Percentiles rank a stretch among this genome's conserved stretches.
These are phyloP conservation scores for Potentilla sterilis DNA, from an alignment of 306 rosid genomes.

Conservation along the genomic window DNA sequence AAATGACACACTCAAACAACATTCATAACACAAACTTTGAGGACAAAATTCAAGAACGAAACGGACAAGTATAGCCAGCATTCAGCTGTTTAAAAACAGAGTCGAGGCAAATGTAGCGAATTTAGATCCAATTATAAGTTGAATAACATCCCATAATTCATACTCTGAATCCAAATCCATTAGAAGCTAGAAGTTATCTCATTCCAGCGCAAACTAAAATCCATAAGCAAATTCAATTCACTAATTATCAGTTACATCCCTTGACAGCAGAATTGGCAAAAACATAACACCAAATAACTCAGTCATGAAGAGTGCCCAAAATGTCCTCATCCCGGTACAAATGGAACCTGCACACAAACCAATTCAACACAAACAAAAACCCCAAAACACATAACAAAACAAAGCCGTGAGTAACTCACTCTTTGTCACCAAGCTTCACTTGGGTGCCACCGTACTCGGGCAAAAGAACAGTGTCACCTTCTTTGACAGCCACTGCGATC, in stretches of 20 bases:
- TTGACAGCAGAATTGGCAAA: too few relatives aligned
- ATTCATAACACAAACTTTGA: neutral
- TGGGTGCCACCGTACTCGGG: slow-evolving; percentile 90
- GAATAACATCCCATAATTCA: neutral
- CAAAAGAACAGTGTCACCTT: slow-evolving; percentile 83
- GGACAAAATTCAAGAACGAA: neutral
- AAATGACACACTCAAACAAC: neutral
- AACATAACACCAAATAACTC: slow-evolving; percentile 1
- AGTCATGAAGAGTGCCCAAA: slow-evolving; percentile 41
- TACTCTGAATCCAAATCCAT: neutral
- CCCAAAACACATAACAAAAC: neutral
- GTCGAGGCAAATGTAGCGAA: neutral
- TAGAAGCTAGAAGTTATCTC: too few relatives aligned
- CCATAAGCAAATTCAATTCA: too few relatives aligned
- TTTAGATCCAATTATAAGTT: neutral
- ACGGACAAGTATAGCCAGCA: too few relatives aligned
- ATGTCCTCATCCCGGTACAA: slow-evolving; percentile 47
- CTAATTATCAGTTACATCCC: slow-evolving; percentile 5
- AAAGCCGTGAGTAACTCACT: slow-evolving; percentile 37
- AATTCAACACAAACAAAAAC: neutral
- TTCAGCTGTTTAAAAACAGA: neutral
- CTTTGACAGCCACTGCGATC: slow-evolving; percentile 66
- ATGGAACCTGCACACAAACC: slow-evolving; percentile 47
- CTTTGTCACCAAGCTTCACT: slow-evolving; percentile 85
- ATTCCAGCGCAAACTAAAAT: too few relatives aligned